phyloP scores from a whole-genome alignment of 2,329 filamentous ascomycete genomes.

The Zymoseptoria brevis region DNA sequence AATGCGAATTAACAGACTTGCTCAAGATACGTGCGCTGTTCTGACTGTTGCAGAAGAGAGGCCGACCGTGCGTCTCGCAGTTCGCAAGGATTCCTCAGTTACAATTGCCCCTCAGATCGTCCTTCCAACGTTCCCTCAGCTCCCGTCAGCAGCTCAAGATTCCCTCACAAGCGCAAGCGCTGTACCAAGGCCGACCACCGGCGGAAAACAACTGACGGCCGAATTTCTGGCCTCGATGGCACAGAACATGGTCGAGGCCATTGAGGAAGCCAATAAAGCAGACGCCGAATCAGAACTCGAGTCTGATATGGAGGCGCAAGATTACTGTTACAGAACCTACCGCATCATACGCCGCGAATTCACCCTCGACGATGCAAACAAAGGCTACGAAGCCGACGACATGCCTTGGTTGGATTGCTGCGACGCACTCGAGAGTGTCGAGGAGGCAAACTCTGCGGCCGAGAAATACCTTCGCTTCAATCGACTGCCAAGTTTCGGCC shows the following conservation, averaged over 20 bases:
- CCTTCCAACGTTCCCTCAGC: conserved; percentile 1
- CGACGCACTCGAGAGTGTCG: not conserved
- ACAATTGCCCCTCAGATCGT: not conserved
- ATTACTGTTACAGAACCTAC: conserved; percentile 7
- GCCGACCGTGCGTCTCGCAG: not conserved
- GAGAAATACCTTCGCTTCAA: not conserved
- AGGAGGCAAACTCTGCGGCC: conserved; percentile 8
- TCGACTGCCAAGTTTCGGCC: not conserved
- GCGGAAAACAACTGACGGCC: conserved; percentile 10
- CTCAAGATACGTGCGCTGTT: not conserved
- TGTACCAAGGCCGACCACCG: conserved; percentile 6
- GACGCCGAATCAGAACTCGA: conserved; percentile 1
- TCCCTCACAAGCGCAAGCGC: no score
- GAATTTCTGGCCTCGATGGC: not conserved
- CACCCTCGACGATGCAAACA: not conserved
- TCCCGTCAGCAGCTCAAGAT: no score
- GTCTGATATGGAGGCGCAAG: not conserved
- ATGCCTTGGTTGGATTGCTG: not conserved
- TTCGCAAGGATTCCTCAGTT: not conserved
- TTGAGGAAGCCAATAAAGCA: not conserved
- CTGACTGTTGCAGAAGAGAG: not conserved
- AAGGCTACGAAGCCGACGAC: not conserved
- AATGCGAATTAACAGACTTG: conserved; percentile 8
- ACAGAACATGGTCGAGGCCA: not conserved
- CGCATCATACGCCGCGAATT: conserved; percentile 6